Evolutionary conservation across 2,329 filamentous ascomycete species (phyloP), one percentile per base, ranked within the genome.

Genomic region (Pestalotiopsis sp.): DNA sequence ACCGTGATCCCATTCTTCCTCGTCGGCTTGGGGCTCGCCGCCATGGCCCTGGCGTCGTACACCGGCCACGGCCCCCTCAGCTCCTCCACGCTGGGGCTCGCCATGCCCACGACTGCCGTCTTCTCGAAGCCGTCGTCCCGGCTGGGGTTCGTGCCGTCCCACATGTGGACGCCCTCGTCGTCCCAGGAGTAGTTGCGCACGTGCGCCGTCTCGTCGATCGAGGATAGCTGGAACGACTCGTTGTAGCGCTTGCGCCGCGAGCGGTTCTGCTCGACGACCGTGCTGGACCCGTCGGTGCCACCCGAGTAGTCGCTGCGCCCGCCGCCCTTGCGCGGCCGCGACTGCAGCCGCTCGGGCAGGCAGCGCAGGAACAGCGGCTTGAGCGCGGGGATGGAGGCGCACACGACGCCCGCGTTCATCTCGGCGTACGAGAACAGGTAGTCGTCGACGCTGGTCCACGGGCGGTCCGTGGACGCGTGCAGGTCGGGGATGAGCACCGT

Each of bases 321-420:
- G 9, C 31, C 31, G 31, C 31, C 38, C 23, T 23, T 38, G 20
- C 31, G 11, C 14, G 27, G 14, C 27, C 60, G 60, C 20, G 23
- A 39, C 7, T 27, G 59, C 14, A 68, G 31, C 31, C 20, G n/a
- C 49, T 45, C 36, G 2, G 67, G 67, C 27, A 68, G n/a, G 17
- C 55, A 68, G 39, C 38, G 41, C 13, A 55, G 38, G 27, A 68
- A 65, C n/a, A 68, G 41, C 17, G 67, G 67, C 58, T 68, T 68
- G 23, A 66, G 55, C 17, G 63, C 64, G 6, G 67, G 67, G 9
- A 68, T 58, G 12, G 67, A 66, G 25, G 67, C 67, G 39, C 67
- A 68, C n/a, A 68, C 36, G 14, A 68, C 64, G 17, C 66, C 66
- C 1, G 66, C 66, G 49, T 68, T 65, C 13, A 68, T 41, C 57